phyloP scores from a whole-genome alignment of 2,329 filamentous ascomycete genomes.

The Furcasterigmium sp. region DNA sequence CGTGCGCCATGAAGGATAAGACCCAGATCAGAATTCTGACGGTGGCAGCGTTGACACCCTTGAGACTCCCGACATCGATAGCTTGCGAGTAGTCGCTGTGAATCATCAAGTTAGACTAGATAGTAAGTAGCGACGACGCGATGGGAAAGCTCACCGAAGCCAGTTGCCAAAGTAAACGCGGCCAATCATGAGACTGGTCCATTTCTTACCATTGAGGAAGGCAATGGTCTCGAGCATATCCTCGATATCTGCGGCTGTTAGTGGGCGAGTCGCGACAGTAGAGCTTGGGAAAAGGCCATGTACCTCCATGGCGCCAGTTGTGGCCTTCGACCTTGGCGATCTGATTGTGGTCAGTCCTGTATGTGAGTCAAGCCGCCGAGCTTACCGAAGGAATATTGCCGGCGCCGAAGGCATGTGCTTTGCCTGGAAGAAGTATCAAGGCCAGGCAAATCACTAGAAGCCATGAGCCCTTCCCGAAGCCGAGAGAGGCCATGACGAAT shows the following conservation, averaged over 20 bases:
- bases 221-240: slow-evolving; percentile 74
- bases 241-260: slow-evolving; percentile 58
- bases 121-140: neutral
- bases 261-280: neutral
- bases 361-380: neutral
- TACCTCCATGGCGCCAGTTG: slow-evolving; percentile 66
- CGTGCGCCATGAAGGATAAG: slow-evolving; percentile 74
- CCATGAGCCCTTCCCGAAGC: slow-evolving; percentile 41
- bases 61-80: slow-evolving; percentile 74
- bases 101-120: neutral
- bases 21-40: slow-evolving; percentile 77
- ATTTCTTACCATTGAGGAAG: slow-evolving; percentile 77
- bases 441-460: slow-evolving; percentile 48
- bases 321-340: slow-evolving; percentile 55
- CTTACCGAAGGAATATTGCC: slow-evolving; percentile 60
- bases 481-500: slow-evolving; percentile 39
- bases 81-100: slow-evolving; percentile 81
- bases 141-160: slow-evolving; percentile 20
- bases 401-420: slow-evolving; percentile 59
- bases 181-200: slow-evolving; percentile 74
- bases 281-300: slow-evolving; percentile 2
- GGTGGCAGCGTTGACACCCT: slow-evolving; percentile 71
- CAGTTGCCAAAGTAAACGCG: slow-evolving; percentile 83
- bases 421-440: slow-evolving; percentile 51
- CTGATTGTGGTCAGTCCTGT: slow-evolving; percentile 25